Evolutionary conservation across 2,329 filamentous ascomycete genomes (phyloP).

Genomic region (Talaromyces pinophilus): DNA sequence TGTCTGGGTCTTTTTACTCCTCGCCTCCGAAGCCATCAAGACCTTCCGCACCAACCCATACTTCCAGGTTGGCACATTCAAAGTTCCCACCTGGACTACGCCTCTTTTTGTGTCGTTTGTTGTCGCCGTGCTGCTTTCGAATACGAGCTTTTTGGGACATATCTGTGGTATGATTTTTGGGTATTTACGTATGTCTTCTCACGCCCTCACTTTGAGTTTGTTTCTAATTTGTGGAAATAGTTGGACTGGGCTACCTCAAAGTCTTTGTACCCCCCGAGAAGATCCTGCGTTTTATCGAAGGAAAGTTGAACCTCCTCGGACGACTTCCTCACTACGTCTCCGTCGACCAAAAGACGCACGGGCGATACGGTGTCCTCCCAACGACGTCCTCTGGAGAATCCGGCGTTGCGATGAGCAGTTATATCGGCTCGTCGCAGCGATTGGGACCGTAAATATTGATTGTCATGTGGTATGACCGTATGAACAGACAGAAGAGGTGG

Average conservation of each 20-base stretch:
- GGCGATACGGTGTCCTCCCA: constrained; percentile 85
- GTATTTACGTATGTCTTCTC: constrained; percentile 69
- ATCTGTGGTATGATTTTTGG: constrained; percentile 80
- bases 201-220: not conserved
- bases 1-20: constrained; percentile 87
- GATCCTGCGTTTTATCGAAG: constrained; percentile 83
- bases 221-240: constrained; percentile 44
- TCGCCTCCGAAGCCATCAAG: constrained; percentile 82
- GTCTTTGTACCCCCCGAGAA: constrained; percentile 88
- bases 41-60: constrained; percentile 79
- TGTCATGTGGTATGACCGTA: constrained; percentile 28
- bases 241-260: constrained; percentile 84
- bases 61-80: constrained; percentile 64
- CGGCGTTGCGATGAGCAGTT: constrained; percentile 54
- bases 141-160: constrained; percentile 83
- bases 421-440: constrained; percentile 65
- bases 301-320: constrained; percentile 79
- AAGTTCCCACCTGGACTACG: constrained; percentile 90
- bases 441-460: constrained; percentile 64
- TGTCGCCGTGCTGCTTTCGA: constrained; percentile 73
- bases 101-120: constrained; percentile 77
- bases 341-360: constrained; percentile 93
- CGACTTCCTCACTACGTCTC: constrained; percentile 89
- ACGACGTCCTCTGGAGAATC: constrained; percentile 45
- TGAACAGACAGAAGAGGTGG: not conserved